phyloP scores from a whole-genome alignment of 2,329 filamentous ascomycete genomes.

The Penicillium janthinellum region DNA sequence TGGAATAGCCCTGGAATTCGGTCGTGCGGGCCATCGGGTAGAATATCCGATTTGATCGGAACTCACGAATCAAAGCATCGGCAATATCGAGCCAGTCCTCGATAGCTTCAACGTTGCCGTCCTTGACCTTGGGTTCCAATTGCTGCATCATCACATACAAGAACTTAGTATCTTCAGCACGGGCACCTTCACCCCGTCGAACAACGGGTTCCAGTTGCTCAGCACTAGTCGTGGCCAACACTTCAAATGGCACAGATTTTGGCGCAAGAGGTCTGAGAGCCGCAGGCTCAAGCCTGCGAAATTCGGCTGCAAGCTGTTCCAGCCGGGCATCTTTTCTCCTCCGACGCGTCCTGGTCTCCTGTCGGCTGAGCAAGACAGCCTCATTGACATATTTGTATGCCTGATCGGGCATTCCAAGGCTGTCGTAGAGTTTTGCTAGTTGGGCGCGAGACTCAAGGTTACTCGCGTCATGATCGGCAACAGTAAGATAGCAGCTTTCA shows the following conservation, averaged over 20 bases:
- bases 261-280: slow-evolving; percentile 25
- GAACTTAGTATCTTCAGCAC: slow-evolving; percentile 47
- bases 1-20: slow-evolving; percentile 54
- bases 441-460: slow-evolving; percentile 77
- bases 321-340: slow-evolving; percentile 41
- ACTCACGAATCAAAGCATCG: slow-evolving; percentile 60
- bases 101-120: slow-evolving; percentile 52
- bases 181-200: slow-evolving; percentile 33
- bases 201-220: not conserved
- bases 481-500: slow-evolving; percentile 73
- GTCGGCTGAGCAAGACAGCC: slow-evolving; percentile 65
- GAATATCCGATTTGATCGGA: slow-evolving; percentile 61
- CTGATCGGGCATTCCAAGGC: slow-evolving; percentile 69
- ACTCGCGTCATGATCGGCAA: slow-evolving; percentile 70
- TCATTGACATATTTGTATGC: slow-evolving; percentile 77
- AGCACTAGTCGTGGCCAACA: slow-evolving; percentile 1
- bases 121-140: slow-evolving; percentile 51
- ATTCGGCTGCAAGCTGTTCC: slow-evolving; percentile 45
- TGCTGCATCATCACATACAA: slow-evolving; percentile 51
- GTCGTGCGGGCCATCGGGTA: slow-evolving; percentile 57
- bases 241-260: slow-evolving; percentile 23
- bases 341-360: slow-evolving; percentile 36
- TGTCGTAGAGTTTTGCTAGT: slow-evolving; percentile 83
- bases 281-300: slow-evolving; percentile 29
- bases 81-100: slow-evolving; percentile 63